These are phyloP conservation scores for Xerocomellus chrysenteron DNA, from an alignment of 768 basidiomycete species.

Conservation along the genomic window DNA sequence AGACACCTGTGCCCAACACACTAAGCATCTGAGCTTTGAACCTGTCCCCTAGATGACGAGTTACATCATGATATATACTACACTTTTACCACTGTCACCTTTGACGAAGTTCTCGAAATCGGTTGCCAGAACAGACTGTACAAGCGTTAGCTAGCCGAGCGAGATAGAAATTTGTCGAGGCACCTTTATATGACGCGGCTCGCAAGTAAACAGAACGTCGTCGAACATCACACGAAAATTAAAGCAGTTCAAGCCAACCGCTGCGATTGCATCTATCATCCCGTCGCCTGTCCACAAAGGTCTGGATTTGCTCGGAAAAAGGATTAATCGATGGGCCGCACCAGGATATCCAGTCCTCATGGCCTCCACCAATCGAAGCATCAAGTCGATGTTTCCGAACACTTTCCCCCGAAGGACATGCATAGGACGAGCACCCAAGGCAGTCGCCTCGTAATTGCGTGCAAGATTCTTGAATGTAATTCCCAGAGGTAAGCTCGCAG, in stretches of 20 bases:
- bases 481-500: constrained; percentile 36
- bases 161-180: not conserved
- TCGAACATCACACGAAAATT: constrained; percentile 49
- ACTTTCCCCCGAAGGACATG: constrained; percentile 38
- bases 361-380: constrained; percentile 35
- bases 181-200: constrained; percentile 55
- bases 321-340: constrained; percentile 21
- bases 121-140: constrained; percentile 47
- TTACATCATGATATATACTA: not conserved
- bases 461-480: constrained; percentile 29
- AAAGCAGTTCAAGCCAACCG: constrained; percentile 42
- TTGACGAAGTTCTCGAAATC: constrained; percentile 61
- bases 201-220: constrained; percentile 46
- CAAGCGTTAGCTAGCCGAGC: not conserved
- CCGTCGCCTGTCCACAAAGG: constrained; percentile 41
- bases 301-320: not conserved
- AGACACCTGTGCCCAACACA: constrained; percentile 63
- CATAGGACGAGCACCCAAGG: constrained; percentile 46
- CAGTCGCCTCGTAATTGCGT: constrained; percentile 38
- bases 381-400: constrained; percentile 47
- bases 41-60: constrained; percentile 19
- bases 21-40: constrained; percentile 45
- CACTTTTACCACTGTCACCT: constrained; percentile 33
- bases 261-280: constrained; percentile 33
- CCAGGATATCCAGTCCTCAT: constrained; percentile 51